A percentile compares a stretch with the other conserved stretches of the same genome.
Evolutionary conservation across 345 rosid genomes (phyloP).

Genomic region (Dipteronia sinensis): DNA sequence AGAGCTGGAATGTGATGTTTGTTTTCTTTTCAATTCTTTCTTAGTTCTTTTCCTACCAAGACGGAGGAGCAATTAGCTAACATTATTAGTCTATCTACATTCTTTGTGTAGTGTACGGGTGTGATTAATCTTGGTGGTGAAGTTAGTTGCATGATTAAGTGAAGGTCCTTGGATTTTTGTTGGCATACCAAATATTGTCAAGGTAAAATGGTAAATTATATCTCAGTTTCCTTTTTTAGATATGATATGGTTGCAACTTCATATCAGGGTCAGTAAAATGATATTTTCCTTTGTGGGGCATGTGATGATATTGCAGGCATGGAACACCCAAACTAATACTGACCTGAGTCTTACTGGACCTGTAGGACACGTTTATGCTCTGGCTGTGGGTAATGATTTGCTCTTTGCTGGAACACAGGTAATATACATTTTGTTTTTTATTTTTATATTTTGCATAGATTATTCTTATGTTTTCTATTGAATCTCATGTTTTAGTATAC

Average conservation of each 20-base stretch:
- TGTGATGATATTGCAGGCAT: slow-evolving; percentile 57
- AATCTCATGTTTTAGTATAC: slow-evolving; percentile 1
- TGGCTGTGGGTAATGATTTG: slow-evolving; percentile 81
- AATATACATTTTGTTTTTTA: background rate
- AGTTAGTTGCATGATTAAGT: slow-evolving; percentile 85
- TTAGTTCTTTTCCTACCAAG: background rate
- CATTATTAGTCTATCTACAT: slow-evolving; percentile 3
- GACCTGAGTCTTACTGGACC: slow-evolving; percentile 89
- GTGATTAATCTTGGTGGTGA: slow-evolving; percentile 78
- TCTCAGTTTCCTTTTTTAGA: no score
- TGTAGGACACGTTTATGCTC: slow-evolving; percentile 87
- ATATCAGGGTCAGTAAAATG: background rate
- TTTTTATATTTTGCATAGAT: background rate
- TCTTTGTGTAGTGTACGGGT: slow-evolving; percentile 58
- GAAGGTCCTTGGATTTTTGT: slow-evolving; percentile 98
- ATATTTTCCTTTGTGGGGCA: background rate
- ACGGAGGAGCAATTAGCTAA: background rate
- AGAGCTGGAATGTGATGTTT: background rate
- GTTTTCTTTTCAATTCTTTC: background rate
- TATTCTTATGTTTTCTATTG: background rate
- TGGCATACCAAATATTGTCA: slow-evolving; percentile 82
- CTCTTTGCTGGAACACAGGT: slow-evolving; percentile 97
- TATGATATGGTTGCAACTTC: background rate
- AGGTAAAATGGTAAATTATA: slow-evolving; percentile 73
- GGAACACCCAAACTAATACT: slow-evolving; percentile 74